These are phyloP conservation scores for Wickerhamiella vanderwaltii DNA, from an alignment of 805 yeast genomes.

Conservation along the genomic window DNA sequence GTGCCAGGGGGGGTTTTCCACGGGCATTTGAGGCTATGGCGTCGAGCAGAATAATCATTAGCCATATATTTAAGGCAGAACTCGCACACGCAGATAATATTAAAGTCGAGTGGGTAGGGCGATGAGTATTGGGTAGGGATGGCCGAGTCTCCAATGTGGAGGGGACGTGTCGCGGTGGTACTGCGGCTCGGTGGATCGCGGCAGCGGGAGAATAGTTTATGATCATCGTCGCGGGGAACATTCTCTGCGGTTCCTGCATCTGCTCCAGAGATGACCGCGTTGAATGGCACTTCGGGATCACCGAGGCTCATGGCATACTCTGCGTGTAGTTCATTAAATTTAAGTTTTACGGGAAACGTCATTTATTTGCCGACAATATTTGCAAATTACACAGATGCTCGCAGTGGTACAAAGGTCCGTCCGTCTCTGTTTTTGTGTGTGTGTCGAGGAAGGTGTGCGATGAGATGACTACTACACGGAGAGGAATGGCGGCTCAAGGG, in stretches of 20 bases:
- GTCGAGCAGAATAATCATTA: conserved; percentile 48
- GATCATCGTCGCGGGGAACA: conserved; percentile 44
- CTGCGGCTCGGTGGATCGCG: conserved; percentile 7
- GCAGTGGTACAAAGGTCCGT: not conserved
- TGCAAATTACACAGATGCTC: not conserved
- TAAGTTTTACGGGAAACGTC: conserved; percentile 1
- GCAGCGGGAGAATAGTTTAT: conserved; percentile 37
- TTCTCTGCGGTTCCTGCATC: conserved; percentile 51
- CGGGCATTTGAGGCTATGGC: conserved; percentile 70
- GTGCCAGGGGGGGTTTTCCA: conserved; percentile 75
- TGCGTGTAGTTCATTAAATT: not conserved
- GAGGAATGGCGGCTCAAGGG: too few species aligned
- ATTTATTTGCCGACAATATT: not conserved
- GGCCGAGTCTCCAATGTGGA: conserved; percentile 60
- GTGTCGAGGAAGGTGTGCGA: too few species aligned
- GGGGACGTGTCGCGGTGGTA: not conserved
- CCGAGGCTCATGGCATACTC: conserved; percentile 2
- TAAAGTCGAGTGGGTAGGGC: conserved; percentile 70
- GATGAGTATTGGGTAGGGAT: conserved; percentile 88
- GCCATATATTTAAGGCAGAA: conserved; percentile 70
- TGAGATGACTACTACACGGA: too few species aligned
- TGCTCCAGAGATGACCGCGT: conserved; percentile 49
- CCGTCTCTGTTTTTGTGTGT: not conserved
- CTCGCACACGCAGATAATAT: conserved; percentile 65
- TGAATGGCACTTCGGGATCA: conserved; percentile 43